Base-by-base conservation (phyloP, 306 rosid genomes). In the Vigna mungo region DNA sequence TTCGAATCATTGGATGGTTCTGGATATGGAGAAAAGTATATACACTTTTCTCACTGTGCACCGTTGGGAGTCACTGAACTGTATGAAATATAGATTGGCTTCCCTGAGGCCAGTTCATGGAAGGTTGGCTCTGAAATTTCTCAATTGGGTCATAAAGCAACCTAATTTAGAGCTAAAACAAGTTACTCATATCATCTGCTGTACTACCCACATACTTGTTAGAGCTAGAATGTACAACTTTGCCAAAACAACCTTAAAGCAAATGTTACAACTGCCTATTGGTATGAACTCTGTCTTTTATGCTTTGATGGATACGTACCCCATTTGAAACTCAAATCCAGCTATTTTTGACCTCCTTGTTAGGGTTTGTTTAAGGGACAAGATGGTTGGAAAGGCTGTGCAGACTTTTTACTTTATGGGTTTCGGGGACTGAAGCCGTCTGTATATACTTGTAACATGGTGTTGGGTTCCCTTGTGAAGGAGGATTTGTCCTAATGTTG, bases 71-170 rank as follows among this genome's bases (percentile, higher is more conserved):
- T 92, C 94, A 20, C 85, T 92, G 56, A 92, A 89, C 79, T 84
- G 82, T 72, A 92, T 92, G 97, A 88, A 76, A 27, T 92, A 92
- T 71, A 85, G 80, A 73, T 71, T 88, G 54, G 82, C 89, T 79
- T 79, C 97, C 47, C 91, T 92, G n/a, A 86, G 95, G 75, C 97
- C 95, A 53, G 84, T 92, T 5, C 97, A 92, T 74, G 97, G 97
- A 80, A 85, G 83, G 80, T 80, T 92, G 46, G 91, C 91, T 43
- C 51, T 88, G 85, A 92, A 88, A 79, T 89, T 89, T 73, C 89
- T 92, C 84, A 88, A 88, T 56, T 87, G 97, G 95, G 77, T 89
- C 62, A 81, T 83, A 53, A 76, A 76, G 61, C 93, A 92, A 56
- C 91, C 95, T 53, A 87, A 86, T 82, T 88, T 89, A 82, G 93